phyloP scores from a whole-genome alignment of 768 basidiomycete genomes.

The Trametes punicea region DNA sequence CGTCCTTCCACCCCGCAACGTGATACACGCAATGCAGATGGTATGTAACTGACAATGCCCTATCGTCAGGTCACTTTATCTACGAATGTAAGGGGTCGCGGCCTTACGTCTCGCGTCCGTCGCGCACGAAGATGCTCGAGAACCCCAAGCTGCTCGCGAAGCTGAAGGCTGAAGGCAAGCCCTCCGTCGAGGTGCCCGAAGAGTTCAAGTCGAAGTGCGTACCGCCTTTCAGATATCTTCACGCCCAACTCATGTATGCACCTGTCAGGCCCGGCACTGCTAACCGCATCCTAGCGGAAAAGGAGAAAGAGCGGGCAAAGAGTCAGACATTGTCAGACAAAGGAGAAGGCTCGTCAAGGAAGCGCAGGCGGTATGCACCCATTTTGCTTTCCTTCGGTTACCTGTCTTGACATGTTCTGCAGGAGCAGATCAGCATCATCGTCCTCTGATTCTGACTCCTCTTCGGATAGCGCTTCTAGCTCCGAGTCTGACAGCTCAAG shows the following conservation, averaged over 20 bases:
- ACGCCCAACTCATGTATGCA: constrained; percentile 2
- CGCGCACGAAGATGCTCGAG: constrained; percentile 81
- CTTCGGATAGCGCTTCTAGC: constrained; percentile 21
- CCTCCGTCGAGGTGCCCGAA: constrained; percentile 82
- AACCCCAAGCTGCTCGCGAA: constrained; percentile 69
- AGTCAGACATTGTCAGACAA: constrained; percentile 20
- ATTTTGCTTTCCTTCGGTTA: background rate
- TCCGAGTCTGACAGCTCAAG: constrained; percentile 23
- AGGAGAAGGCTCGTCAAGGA: constrained; percentile 25
- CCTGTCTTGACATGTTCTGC: background rate
- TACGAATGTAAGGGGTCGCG: constrained; percentile 83
- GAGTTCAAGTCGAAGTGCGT: constrained; percentile 83
- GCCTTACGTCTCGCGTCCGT: constrained; percentile 87
- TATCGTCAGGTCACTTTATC: constrained; percentile 72
- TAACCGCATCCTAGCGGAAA: constrained; percentile 77
- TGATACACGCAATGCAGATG: background rate
- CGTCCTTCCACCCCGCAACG: constrained; percentile 1
- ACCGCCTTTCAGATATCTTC: background rate
- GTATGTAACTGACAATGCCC: background rate
- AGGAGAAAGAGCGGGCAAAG: constrained; percentile 70
- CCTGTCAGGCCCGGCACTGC: constrained; percentile 84
- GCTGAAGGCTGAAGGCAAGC: constrained; percentile 65
- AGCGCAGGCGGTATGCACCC: constrained; percentile 32
- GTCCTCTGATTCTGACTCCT: background rate
- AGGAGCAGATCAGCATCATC: constrained; percentile 17